These are phyloP conservation scores for Starmerella bombi DNA, from an alignment of 805 yeast genomes.

Conservation along the genomic window DNA sequence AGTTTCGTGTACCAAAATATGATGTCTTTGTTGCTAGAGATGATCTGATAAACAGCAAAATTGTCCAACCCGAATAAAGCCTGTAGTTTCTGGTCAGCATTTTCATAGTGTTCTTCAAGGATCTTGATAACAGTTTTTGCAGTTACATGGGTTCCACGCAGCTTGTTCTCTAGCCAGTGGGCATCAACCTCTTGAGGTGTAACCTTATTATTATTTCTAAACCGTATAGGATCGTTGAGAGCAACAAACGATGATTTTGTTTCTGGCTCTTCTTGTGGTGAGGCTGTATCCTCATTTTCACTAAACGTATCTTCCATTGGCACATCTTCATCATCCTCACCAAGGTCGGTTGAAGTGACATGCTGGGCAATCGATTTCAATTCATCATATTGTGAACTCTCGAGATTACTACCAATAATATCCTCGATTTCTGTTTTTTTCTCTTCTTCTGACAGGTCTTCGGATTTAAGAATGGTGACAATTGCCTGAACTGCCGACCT, in stretches of 20 bases:
- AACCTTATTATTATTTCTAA: constrained; percentile 17
- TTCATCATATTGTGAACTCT: constrained; percentile 13
- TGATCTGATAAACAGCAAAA: constrained; percentile 35
- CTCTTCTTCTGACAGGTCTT: constrained; percentile 31
- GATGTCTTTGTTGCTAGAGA: constrained; percentile 39
- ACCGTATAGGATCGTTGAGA: constrained; percentile 11
- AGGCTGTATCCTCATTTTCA: too few relatives aligned
- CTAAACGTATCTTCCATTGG: constrained; percentile 22
- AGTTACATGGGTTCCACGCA: constrained; percentile 10
- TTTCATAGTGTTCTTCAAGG: constrained; percentile 27
- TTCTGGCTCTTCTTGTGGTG: constrained; percentile 4
- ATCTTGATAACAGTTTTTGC: constrained; percentile 27
- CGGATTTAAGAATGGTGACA: constrained; percentile 42
- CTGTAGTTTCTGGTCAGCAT: constrained; percentile 36
- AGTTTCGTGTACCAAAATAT: constrained; percentile 44
- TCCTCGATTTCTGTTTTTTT: constrained; percentile 41
- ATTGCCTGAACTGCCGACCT: constrained; percentile 48
- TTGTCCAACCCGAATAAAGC: constrained; percentile 41
- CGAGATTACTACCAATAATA: constrained; percentile 33
- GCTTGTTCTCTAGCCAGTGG: constrained; percentile 40
- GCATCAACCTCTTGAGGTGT: constrained; percentile 34
- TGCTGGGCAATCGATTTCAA: constrained; percentile 6
- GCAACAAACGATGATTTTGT: constrained; percentile 11
- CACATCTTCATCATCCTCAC: background rate
- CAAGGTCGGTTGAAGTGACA: background rate